Conservation (phyloP, 306 rosid species). For the Ochetophila trinervis region DNA sequence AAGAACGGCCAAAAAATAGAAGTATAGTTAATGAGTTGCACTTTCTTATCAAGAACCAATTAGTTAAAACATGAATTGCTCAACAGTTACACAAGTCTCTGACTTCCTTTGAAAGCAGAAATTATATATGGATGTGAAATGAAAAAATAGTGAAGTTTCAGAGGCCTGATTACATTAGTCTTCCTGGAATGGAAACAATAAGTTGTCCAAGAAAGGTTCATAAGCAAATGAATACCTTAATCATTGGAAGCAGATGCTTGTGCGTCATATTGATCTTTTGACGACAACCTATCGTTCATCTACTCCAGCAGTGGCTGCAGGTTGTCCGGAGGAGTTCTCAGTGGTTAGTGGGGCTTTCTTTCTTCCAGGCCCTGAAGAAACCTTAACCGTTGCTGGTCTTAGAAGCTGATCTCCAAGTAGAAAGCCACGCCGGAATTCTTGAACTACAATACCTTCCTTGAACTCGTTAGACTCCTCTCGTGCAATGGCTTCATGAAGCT, state of each 20-base stretch:
- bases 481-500: constrained; percentile 85
- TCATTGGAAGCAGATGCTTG: constrained; percentile 6
- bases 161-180: background rate
- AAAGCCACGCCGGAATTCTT: constrained; percentile 81
- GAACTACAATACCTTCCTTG: constrained; percentile 69
- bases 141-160: background rate
- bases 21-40: background rate
- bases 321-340: constrained; percentile 37
- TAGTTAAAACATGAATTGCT: background rate
- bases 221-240: background rate
- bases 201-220: background rate
- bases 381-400: constrained; percentile 87
- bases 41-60: background rate
- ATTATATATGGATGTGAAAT: background rate
- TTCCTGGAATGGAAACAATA: background rate
- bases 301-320: constrained; percentile 56
- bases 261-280: constrained; percentile 6
- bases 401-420: constrained; percentile 61
- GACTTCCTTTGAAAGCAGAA: constrained; percentile 5
- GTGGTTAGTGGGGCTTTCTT: constrained; percentile 35
- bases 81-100: background rate
- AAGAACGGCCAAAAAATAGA: background rate
- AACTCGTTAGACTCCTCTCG: constrained; percentile 76
- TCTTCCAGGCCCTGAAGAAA: constrained; percentile 69
- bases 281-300: constrained; percentile 46